Percentiles rank a stretch among this genome's conserved stretches.
Conservation (phyloP, 805 yeast genomes). For the Candida arabinofermentans region DNA sequence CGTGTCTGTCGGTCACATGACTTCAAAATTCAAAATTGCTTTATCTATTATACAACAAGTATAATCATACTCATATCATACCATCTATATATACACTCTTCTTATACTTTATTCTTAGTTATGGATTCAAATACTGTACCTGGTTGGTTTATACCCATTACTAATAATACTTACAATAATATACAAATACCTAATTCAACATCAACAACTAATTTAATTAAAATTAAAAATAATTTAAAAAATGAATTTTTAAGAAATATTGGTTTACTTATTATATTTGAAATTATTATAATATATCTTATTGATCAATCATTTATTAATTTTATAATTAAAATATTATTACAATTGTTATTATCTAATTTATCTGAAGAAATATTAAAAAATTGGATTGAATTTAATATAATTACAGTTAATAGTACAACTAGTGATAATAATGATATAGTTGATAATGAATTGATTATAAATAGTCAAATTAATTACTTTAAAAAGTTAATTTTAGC, state of each 20-base stretch:
- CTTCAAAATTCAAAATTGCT: too few species aligned
- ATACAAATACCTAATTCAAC: background rate
- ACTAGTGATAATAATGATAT: too few species aligned
- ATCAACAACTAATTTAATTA: slow-evolving; percentile 9
- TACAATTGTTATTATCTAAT: slow-evolving; percentile 19
- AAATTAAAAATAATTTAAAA: slow-evolving; percentile 13
- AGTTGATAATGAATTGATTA: slow-evolving; percentile 1
- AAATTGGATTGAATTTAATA: slow-evolving; percentile 17
- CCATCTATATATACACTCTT: too few species aligned
- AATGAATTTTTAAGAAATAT: slow-evolving; percentile 9
- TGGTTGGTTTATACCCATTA: slow-evolving; percentile 1
- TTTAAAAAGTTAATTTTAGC: slow-evolving; percentile 11
- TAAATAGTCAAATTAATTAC: slow-evolving; percentile 9
- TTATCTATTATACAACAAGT: too few species aligned
- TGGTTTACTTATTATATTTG: slow-evolving; percentile 14
- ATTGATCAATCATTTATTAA: slow-evolving; percentile 24
- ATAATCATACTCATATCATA: too few species aligned
- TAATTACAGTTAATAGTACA: slow-evolving; percentile 9
- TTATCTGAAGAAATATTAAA: slow-evolving; percentile 11
- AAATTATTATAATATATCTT: slow-evolving; percentile 19
- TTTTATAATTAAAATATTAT: slow-evolving; percentile 15
- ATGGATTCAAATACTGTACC: too few species aligned
- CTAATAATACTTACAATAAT: too few species aligned
- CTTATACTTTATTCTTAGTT: too few species aligned
- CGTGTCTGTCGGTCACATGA: too few species aligned